Evolutionary conservation across 2,329 filamentous ascomycete species (phyloP).

Genomic region (Fusarium redolens): DNA sequence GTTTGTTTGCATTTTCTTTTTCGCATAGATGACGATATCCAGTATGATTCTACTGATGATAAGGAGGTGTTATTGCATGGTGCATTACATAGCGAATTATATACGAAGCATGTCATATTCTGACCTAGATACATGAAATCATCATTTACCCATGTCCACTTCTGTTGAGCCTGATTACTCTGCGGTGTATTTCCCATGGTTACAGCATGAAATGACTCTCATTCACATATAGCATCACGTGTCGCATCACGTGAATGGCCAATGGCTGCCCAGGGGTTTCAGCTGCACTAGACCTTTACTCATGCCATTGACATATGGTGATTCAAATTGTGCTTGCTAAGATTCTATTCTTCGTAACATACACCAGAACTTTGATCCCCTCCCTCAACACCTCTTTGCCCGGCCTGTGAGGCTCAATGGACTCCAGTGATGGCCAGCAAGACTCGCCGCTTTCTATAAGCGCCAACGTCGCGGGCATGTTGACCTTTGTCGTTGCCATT

Average conservation of each 20-base stretch:
- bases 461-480: conserved; percentile 57
- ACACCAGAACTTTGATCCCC: neutral
- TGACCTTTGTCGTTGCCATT: conserved; percentile 61
- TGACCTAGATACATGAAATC: neutral
- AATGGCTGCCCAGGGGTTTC: neutral
- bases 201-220: neutral
- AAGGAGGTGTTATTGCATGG: conserved; percentile 20
- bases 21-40: conserved; percentile 37
- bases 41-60: conserved; percentile 19
- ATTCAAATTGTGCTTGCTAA: neutral
- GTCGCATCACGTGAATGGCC: conserved; percentile 9
- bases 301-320: no score
- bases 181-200: neutral
- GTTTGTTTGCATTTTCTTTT: conserved; percentile 38
- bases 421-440: conserved; percentile 36
- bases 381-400: no score
- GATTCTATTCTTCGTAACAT: neutral
- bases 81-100: conserved; percentile 22
- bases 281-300: neutral
- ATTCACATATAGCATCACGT: neutral
- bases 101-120: conserved; percentile 16
- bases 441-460: conserved; percentile 60
- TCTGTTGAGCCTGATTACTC: neutral
- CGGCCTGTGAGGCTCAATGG: conserved; percentile 36
- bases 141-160: neutral